These are phyloP conservation scores for Ceriops zippeliana DNA, from an alignment of 345 rosid species.

Conservation along the genomic window DNA sequence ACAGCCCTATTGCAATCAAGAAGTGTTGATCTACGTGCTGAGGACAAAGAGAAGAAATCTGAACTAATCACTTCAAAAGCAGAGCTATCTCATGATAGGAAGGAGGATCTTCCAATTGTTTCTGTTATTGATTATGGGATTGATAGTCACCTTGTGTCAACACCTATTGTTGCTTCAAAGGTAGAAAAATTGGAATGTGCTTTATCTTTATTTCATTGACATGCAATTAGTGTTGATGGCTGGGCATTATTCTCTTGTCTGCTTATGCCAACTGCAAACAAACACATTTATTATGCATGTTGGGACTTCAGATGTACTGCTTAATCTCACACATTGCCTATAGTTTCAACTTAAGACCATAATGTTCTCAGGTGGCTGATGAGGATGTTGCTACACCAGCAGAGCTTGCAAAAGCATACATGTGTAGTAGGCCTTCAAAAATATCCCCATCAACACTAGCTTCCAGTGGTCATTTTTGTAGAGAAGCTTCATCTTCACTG, in stretches of 20 bases:
- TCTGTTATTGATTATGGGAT: constrained; percentile 38
- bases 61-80: constrained; percentile 34
- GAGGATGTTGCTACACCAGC: constrained; percentile 79
- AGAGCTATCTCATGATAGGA: constrained; percentile 25
- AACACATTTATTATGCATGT: neutral
- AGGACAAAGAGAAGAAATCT: constrained; percentile 38
- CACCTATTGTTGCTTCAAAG: constrained; percentile 43
- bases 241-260: neutral
- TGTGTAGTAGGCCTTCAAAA: constrained; percentile 83
- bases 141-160: constrained; percentile 34
- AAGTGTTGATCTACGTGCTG: constrained; percentile 41
- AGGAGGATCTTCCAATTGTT: constrained; percentile 31
- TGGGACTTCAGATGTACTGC: neutral
- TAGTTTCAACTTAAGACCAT: constrained; percentile 1
- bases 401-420: constrained; percentile 95
- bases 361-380: constrained; percentile 52
- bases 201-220: neutral
- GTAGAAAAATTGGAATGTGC: constrained; percentile 32
- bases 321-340: too few species aligned
- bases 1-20: constrained; percentile 67
- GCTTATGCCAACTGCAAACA: neutral
- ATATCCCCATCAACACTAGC: constrained; percentile 53
- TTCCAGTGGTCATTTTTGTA: constrained; percentile 35
- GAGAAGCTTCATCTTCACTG: constrained; percentile 42
- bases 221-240: constrained; percentile 1